Conservation (phyloP, 2,329 filamentous ascomycete genomes). For the Fusarium phyllophilum region DNA sequence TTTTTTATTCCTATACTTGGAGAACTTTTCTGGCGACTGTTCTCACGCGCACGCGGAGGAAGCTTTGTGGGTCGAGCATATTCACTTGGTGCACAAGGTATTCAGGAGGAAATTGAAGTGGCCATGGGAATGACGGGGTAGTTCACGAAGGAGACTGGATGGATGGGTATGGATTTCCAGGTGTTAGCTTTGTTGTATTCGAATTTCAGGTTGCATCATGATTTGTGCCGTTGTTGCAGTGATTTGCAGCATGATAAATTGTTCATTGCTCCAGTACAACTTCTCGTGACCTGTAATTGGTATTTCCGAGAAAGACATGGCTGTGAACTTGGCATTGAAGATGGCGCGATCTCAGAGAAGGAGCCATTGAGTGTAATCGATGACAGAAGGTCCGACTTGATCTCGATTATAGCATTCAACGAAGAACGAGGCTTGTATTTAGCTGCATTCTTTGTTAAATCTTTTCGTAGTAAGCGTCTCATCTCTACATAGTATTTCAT, state of each 20-base stretch:
- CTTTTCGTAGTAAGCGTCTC: neutral
- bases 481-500: neutral
- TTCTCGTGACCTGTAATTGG: neutral
- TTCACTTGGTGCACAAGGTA: slow-evolving; percentile 25
- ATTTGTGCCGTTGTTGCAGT: neutral
- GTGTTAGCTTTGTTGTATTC: slow-evolving; percentile 39
- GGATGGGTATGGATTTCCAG: slow-evolving; percentile 34
- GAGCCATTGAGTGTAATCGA: neutral
- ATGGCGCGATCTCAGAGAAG: neutral
- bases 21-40: slow-evolving; percentile 29
- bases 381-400: fast-evolving
- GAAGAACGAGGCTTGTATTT: fast-evolving
- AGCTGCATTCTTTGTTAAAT: neutral
- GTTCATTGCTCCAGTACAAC: no score
- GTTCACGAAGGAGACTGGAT: slow-evolving; percentile 24
- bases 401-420: neutral
- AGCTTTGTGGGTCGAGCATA: slow-evolving; percentile 26
- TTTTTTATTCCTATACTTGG: slow-evolving; percentile 27
- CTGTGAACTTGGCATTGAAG: neutral
- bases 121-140: slow-evolving; percentile 15
- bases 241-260: neutral
- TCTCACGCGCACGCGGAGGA: slow-evolving; percentile 22
- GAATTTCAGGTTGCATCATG: slow-evolving; percentile 23
- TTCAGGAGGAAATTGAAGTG: slow-evolving; percentile 20
- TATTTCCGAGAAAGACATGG: neutral